Base-by-base conservation (phyloP, 371 early-diverging fungal genomes). In the Spiromyces aspiralis region DNA sequence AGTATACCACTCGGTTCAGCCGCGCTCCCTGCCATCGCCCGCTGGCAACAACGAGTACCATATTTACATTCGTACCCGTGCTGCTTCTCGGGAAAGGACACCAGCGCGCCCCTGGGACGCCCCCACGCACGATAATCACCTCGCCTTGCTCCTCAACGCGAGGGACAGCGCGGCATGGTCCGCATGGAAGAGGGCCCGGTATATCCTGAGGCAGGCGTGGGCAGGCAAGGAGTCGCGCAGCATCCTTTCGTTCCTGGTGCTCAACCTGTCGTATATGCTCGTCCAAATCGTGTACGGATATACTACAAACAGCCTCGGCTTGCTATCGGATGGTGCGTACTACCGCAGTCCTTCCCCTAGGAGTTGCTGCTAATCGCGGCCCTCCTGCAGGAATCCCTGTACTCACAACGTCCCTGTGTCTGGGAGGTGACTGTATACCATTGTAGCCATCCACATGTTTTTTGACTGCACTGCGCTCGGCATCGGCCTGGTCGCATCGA, bases 401-500 rank as follows among this genome's bases (percentile, higher is more conserved):
- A 6, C 45, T 23, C 16, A 45, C 26, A 25, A 23, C 16, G 24
- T 22, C 16, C 10, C 25, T 45, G 10, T 45, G 13, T 45, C 16
- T 13, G 10, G 4, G 24, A 10, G 23, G 80, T 81, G 74, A 64
- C 69, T 61, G 78, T 87, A 24, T 6, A 35, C 35, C 16, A 6
- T 20, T 24, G 23, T 48, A 50, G 50, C 93, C 20, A 88, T 94
- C 44, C 96, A 96, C 67, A 96, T 96, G 96, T 79, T 93, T 54
- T 96, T 96, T 69, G 96, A 96, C 61, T 91, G 89, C 54, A 70
- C 90, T 57, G 94, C 93, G 12, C 62, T 96, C 46, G 83, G 80
- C 2, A 79, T 92, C 22, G 87, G 89, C 26, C 64, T 96, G 16
- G 73, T 83, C 48, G 94, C 93, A 2, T 77, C 86, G 2, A 87